These are phyloP conservation scores for Lathyrus aphaca DNA, from an alignment of 306 rosid genomes.

Conservation along the genomic window DNA sequence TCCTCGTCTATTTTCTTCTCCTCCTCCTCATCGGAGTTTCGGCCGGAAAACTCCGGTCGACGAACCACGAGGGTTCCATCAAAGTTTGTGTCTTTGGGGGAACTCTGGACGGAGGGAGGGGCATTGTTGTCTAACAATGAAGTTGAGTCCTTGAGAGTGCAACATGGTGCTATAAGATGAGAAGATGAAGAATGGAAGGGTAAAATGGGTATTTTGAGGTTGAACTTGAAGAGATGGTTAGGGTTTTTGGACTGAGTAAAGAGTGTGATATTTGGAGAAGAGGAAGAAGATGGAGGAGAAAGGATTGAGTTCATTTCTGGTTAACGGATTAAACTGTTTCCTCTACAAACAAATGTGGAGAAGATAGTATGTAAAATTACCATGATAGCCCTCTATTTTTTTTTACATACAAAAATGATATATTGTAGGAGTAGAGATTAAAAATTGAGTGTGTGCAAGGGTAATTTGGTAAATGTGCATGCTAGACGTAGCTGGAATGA, in stretches of 20 bases:
- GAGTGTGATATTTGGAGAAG: slow-evolving; percentile 55
- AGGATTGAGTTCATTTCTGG: slow-evolving; percentile 57
- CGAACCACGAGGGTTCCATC: slow-evolving; percentile 63
- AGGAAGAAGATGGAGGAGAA: slow-evolving; percentile 49
- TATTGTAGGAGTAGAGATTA: too few relatives aligned
- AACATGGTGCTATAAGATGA: slow-evolving; percentile 46
- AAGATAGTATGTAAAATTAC: slow-evolving; percentile 36
- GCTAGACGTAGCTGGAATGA: slow-evolving; percentile 12
- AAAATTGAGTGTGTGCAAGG: slow-evolving; percentile 29
- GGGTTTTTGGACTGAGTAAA: slow-evolving; percentile 63
- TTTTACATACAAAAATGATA: too few relatives aligned
- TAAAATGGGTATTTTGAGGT: slow-evolving; percentile 49
- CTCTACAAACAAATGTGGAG: slow-evolving; percentile 38
- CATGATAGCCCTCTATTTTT: slow-evolving; percentile 37
- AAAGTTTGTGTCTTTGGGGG: slow-evolving; percentile 23
- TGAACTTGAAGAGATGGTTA: slow-evolving; percentile 49
- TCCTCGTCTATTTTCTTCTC: slow-evolving; percentile 29
- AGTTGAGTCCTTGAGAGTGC: slow-evolving; percentile 56
- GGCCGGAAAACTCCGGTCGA: slow-evolving; percentile 66
- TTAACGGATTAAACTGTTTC: slow-evolving; percentile 50
- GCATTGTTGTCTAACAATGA: slow-evolving; percentile 47
- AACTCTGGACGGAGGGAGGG: slow-evolving; percentile 34
- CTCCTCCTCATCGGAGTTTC: slow-evolving; percentile 38
- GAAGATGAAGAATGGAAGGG: slow-evolving; percentile 50
- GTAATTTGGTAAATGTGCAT: slow-evolving; percentile 8